Conservation (phyloP, 2,329 filamentous ascomycete species). For the Aspergillus udagawae region DNA sequence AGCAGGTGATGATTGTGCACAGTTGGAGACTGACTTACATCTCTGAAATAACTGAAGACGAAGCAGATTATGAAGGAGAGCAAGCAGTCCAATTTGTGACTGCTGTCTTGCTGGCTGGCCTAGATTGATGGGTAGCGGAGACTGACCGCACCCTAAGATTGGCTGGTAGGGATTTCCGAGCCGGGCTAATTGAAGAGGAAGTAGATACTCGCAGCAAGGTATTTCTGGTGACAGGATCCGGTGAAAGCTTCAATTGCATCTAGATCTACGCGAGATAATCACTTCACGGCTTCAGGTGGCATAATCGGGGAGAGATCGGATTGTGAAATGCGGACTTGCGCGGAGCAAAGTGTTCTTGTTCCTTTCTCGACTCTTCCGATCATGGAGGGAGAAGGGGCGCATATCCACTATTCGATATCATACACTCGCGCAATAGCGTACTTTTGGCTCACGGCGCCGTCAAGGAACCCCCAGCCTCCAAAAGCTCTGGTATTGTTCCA, state of each 20-base stretch:
- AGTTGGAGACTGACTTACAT: not conserved
- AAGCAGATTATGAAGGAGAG: not conserved
- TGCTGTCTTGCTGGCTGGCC: not conserved
- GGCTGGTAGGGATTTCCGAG: slow-evolving; percentile 12
- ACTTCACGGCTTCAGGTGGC: not conserved
- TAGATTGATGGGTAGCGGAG: slow-evolving; percentile 7
- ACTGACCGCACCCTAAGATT: slow-evolving; percentile 8
- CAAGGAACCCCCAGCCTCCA: not conserved
- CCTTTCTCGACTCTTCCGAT: not conserved
- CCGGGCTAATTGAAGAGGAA: not conserved
- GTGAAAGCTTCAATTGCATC: not conserved
- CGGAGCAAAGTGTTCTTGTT: not conserved
- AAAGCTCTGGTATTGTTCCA: not conserved
- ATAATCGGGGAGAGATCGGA: not conserved
- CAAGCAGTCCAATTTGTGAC: not conserved
- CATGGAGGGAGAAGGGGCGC: not conserved
- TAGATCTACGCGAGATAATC: not conserved
- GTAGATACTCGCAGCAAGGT: not conserved
- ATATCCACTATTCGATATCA: not conserved
- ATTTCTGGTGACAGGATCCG: not conserved
- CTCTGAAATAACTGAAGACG: not conserved
- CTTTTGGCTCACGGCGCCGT: not conserved
- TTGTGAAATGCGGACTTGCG: not conserved
- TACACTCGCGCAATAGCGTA: not conserved
- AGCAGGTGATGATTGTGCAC: not conserved